A percentile compares a stretch with the other conserved stretches of the same genome.
These are phyloP conservation scores for Spencermartinsiella ligniputridi DNA, from an alignment of 1,139 yeast species.

Conservation along the genomic window DNA sequence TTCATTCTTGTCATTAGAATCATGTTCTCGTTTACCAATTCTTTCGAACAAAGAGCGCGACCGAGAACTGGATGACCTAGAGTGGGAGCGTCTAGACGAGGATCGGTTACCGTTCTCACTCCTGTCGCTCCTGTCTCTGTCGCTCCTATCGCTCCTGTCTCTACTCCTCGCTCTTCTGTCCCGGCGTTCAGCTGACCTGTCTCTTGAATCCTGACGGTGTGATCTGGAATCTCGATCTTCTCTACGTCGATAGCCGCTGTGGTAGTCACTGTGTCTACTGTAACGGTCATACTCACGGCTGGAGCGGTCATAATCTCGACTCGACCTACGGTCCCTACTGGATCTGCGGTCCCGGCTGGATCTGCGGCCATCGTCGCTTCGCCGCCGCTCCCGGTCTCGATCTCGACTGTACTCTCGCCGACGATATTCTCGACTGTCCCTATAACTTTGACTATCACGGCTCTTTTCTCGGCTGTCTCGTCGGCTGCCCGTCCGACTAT, in stretches of 20 bases:
- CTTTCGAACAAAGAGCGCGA: neutral
- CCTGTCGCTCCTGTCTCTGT: neutral
- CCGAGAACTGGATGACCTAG: neutral
- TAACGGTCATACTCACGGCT: too few species aligned
- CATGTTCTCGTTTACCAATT: too few species aligned
- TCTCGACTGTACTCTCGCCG: neutral
- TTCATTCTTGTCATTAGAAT: neutral
- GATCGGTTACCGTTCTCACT: neutral
- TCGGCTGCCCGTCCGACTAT: too few species aligned
- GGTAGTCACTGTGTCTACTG: too few species aligned
- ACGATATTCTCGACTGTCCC: too few species aligned
- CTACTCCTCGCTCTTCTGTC: neutral
- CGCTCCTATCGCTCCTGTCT: neutral
- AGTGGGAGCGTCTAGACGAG: neutral
- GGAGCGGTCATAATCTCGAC: too few species aligned
- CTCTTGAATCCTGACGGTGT: neutral
- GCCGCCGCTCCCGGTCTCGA: conserved; percentile 17
- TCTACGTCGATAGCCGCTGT: too few species aligned
- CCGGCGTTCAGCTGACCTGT: neutral
- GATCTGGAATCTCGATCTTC: too few species aligned
- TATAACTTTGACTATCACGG: conserved; percentile 20
- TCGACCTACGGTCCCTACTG: too few species aligned
- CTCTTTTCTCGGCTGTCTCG: conserved; percentile 1
- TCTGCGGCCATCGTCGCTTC: conserved; percentile 9
- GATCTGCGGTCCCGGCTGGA: too few species aligned